Base-by-base conservation (phyloP, 2,329 filamentous ascomycete genomes). In the Thermoascus crustaceus region DNA sequence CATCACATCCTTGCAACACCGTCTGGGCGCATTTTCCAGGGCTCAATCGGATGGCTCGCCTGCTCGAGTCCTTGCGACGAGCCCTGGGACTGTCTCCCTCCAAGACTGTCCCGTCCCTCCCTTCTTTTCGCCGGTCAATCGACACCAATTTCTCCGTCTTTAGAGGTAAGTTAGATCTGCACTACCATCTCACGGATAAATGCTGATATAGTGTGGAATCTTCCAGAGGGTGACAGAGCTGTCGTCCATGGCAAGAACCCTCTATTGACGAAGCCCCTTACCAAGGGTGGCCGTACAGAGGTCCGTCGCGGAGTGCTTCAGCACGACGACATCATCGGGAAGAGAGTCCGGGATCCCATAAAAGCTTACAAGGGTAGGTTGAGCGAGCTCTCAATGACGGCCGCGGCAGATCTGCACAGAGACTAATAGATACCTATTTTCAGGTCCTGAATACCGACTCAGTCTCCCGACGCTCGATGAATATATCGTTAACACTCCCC, bases 401-500 rank as follows among this genome's bases (percentile, higher is more conserved):
- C 24, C 27, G 13, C 17, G 19, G 14, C 5, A 32, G 23, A 34
- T 35, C 24, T 20, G 16, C 18, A 30, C 21, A 29, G 38, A 38
- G 14, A 24, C n/a, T n/a, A 20, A 21, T 23, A 27, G 23, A 35
- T 20, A 34, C 20, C 32, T 20, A 7, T 35, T 9, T 30, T 20
- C 27, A 64, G 69, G 68, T 19, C 53, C 62, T 7, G 53, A 67
- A 4, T 76, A 74, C 39, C 67, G 76, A 40, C 51, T 85, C 25
- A 72, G 74, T 35, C 72, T 77, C 43, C 80, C 83, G 10, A 80
- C 79, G 0, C 63, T 91, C 38, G 78, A 79, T 31, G 79, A 86
- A 58, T 88, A 88, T 61, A 75, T 86, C 35, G 68, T 75, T 30
- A 63, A 81, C 40, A 79, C 73, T 31, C 72, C 73, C 44, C 74